Evolutionary conservation across 2,329 filamentous ascomycete genomes (phyloP).

Genomic region (Chaetomiaceae sp.): DNA sequence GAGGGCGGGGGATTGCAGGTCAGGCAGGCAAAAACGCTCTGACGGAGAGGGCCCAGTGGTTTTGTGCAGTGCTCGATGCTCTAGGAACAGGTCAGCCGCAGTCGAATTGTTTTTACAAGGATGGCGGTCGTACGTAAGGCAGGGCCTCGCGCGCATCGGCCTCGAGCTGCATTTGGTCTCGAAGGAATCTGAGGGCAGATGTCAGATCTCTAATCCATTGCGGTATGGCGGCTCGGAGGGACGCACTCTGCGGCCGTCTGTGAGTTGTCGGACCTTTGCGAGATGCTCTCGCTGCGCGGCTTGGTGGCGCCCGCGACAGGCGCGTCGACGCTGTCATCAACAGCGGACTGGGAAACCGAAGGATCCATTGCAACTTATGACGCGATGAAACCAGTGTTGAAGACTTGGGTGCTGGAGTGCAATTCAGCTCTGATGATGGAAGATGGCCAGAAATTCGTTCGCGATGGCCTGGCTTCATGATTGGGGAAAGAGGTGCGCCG

Average conservation of each 20-base stretch:
- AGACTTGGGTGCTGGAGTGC: neutral
- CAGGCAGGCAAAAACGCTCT: conserved; percentile 85
- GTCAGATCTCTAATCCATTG: conserved; percentile 1
- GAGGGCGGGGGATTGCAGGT: conserved; percentile 83
- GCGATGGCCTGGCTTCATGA: neutral
- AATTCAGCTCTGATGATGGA: neutral
- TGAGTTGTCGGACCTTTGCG: conserved; percentile 59
- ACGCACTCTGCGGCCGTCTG: conserved; percentile 68
- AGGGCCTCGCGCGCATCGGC: conserved; percentile 92
- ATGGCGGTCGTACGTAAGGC: conserved; percentile 67
- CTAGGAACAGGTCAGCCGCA: conserved; percentile 41
- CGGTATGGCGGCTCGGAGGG: neutral
- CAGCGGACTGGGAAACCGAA: conserved; percentile 25
- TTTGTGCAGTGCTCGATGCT: conserved; percentile 93
- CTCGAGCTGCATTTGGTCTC: conserved; percentile 84
- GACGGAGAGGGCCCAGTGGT: conserved; percentile 79
- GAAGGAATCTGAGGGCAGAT: conserved; percentile 63
- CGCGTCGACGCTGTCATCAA: conserved; percentile 23
- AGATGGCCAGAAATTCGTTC: neutral
- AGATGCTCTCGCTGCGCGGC: conserved; percentile 56
- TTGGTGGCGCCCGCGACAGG: conserved; percentile 37
- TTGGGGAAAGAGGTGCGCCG: neutral
- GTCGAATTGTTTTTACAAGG: neutral
- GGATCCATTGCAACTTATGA: conserved; percentile 34
- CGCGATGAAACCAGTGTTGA: neutral